Base-by-base conservation (phyloP, 352 stramenopile species). In the Pythium myriotylum region DNA sequence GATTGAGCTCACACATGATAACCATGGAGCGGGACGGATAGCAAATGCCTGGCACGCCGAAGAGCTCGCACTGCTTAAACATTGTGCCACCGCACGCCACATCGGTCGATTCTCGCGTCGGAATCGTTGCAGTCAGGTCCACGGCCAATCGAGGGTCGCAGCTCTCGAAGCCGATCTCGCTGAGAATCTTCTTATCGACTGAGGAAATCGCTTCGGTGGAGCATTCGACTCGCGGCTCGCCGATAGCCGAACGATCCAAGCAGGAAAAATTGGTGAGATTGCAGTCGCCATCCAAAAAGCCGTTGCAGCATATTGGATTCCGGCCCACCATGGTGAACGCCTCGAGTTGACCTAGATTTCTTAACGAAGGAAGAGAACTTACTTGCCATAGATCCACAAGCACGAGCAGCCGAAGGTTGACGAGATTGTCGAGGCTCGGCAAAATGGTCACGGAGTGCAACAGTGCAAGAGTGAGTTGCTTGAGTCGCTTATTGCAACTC, bases 61-160 rank as follows among this genome's bases (percentile, higher is more conserved):
- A 27, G 3, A 49, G 12, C 12, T 27, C 24, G 49, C 59, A 66
- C 16, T 66, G 26, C 22, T 59, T 59, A 49, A 49, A 66, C 29
- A 49, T 27, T 10, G 53, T 20, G 1, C 59, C 59, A 9, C 59
- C 59, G 45, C 59, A 66, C 8, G 10, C 19, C 2, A 16, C 39
- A 43, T 66, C 49, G 2, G 26, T 43, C 2, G 50, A 47, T 6
- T 40, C 16, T 7, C 3, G 6, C 22, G 59, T 59, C 3, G 37
- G 35, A 4, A 13, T 17, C 9, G 5, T 53, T 12, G 19, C 48
- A 7, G 42, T 16, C 22, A 64, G 37, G 19, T 35, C 45, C 27
- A 16, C 6, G 8, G 16, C 24, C 13, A 4, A 33, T 13, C 35
- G 26, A 4, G 16, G 6, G 17, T 10, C 26, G 48, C 29, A 54